Evolutionary conservation across 2,329 filamentous ascomycete species (phyloP).

Genomic region (Mariannaea sp.): DNA sequence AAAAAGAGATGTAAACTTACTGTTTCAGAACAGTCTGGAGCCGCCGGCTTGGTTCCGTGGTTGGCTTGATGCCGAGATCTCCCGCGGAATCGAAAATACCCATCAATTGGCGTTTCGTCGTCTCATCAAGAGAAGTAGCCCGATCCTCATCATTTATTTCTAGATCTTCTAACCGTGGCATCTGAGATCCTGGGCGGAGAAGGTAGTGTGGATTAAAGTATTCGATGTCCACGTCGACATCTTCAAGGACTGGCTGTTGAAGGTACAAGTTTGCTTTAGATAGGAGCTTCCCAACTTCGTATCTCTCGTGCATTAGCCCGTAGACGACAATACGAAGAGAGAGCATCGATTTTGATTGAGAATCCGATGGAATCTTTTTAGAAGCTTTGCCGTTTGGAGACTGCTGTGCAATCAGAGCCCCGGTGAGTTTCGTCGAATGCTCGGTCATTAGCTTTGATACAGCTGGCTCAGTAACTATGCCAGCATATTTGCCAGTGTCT

Average conservation of each 20-base stretch:
- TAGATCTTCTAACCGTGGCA: constrained; percentile 13
- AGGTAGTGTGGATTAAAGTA: constrained; percentile 20
- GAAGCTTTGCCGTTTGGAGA: too few relatives aligned
- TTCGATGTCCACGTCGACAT: background rate
- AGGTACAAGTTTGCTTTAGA: constrained; percentile 3
- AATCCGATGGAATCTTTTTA: too few relatives aligned
- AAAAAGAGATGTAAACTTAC: too few relatives aligned
- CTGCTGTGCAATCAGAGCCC: too few relatives aligned
- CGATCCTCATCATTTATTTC: too few relatives aligned
- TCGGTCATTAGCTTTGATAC: too few relatives aligned
- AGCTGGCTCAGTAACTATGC: too few relatives aligned
- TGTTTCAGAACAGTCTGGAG: background rate
- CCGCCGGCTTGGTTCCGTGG: background rate
- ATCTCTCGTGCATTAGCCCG: background rate
- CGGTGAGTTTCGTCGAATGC: too few relatives aligned
- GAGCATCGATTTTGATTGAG: too few relatives aligned
- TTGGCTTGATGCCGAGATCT: background rate
- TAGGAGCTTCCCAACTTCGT: background rate
- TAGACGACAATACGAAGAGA: background rate
- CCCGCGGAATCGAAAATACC: background rate
- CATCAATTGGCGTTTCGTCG: background rate
- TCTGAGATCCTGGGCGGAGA: constrained; percentile 11
- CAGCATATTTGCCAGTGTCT: too few relatives aligned
- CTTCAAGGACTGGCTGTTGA: constrained; percentile 1
- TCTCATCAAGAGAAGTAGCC: background rate